A percentile compares a stretch with the other conserved stretches of the same genome.
These are phyloP conservation scores for Bauhinia variegata DNA, from an alignment of 306 rosid species.

Conservation along the genomic window DNA sequence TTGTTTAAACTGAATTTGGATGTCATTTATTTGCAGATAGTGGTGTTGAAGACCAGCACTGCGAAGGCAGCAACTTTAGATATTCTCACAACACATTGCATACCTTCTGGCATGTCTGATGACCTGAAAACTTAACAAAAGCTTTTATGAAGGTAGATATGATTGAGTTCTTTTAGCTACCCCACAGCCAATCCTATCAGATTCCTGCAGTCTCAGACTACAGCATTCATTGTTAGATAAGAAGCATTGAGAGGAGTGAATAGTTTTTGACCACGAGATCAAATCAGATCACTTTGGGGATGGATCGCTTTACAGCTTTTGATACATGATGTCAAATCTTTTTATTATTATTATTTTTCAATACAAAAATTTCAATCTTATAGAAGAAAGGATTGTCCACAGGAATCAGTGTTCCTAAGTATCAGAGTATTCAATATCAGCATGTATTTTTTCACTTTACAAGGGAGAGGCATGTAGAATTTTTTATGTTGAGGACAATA, in stretches of 20 bases:
- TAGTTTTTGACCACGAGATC: background rate
- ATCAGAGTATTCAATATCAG: background rate
- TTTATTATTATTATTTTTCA: background rate
- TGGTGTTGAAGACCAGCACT: constrained; percentile 57
- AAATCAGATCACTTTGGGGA: too few species aligned
- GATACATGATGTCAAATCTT: background rate
- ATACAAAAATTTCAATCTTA: background rate
- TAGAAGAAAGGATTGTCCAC: constrained; percentile 7
- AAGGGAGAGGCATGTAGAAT: constrained; percentile 22
- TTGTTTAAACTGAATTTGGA: too few species aligned
- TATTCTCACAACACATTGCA: constrained; percentile 68
- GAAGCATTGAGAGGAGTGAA: background rate
- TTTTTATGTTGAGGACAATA: background rate
- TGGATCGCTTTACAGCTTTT: too few species aligned
- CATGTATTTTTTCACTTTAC: constrained; percentile 4
- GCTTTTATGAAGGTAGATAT: constrained; percentile 14
- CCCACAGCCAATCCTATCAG: constrained; percentile 1
- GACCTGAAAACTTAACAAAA: constrained; percentile 51
- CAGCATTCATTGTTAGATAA: too few species aligned
- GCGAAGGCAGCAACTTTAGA: constrained; percentile 69
- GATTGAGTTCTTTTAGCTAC: constrained; percentile 4
- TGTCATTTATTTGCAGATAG: constrained; percentile 54
- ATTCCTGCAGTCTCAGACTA: background rate
- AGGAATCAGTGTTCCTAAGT: too few species aligned
- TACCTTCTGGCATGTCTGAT: constrained; percentile 74